A percentile compares a stretch with the other conserved stretches of the same genome.
Conservation (phyloP, 2,329 filamentous ascomycete species). For the Hypoxylon sp. region DNA sequence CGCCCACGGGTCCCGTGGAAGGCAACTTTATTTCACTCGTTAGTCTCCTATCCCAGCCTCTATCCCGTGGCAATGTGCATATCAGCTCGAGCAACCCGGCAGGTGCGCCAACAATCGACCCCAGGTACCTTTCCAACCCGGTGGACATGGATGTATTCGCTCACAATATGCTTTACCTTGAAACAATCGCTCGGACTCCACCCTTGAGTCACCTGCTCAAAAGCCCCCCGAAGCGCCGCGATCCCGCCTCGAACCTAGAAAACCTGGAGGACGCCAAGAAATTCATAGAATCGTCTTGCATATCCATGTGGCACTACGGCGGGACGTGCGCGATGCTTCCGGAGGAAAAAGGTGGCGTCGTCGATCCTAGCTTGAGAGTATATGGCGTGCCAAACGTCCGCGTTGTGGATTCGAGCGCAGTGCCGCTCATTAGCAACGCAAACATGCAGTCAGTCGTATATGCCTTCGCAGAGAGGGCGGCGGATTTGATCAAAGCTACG, state of each 20-base stretch:
- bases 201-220: conserved; percentile 35
- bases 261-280: conserved; percentile 33
- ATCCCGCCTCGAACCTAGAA: conserved; percentile 14
- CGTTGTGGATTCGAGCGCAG: conserved; percentile 53
- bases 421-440: conserved; percentile 50
- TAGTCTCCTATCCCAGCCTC: not conserved
- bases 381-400: conserved; percentile 43
- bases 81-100: conserved; percentile 20
- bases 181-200: conserved; percentile 18
- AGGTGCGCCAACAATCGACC: conserved; percentile 25
- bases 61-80: conserved; percentile 8
- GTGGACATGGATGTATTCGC: conserved; percentile 33
- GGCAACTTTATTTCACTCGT: not conserved
- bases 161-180: conserved; percentile 33
- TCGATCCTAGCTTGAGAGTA: not conserved
- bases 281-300: conserved; percentile 22
- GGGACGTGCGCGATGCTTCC: conserved; percentile 33
- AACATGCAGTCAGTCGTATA: conserved; percentile 50
- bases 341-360: not conserved
- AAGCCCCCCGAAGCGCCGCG: conserved; percentile 7
- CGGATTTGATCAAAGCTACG: conserved; percentile 46
- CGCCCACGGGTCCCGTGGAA: not conserved
- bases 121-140: conserved; percentile 30
- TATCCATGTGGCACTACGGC: conserved; percentile 41
- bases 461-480: conserved; percentile 49